A percentile compares a stretch with the other conserved stretches of the same genome.
Evolutionary conservation across 1,284 basidiomycete genomes (phyloP).

Genomic region (Puccinia coronata): DNA sequence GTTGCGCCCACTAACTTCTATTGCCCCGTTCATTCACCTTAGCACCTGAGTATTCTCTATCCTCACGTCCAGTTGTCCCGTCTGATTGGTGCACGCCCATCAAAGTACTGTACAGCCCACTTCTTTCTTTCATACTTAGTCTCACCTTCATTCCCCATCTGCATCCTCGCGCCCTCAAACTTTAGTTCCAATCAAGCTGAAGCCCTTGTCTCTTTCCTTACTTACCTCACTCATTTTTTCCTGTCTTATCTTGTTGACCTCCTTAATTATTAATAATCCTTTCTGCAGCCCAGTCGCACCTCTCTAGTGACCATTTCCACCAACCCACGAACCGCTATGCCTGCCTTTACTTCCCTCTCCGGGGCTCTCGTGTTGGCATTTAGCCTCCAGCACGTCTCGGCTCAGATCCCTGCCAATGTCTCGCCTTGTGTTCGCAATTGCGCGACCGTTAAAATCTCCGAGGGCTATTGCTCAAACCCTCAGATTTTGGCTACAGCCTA

Average conservation of each 20-base stretch:
- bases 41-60: background rate
- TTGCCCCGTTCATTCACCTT: background rate
- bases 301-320: background rate
- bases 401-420: conserved; percentile 28
- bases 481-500: conserved; percentile 17
- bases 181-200: background rate
- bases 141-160: background rate
- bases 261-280: background rate
- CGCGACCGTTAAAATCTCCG: conserved; percentile 33
- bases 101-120: conserved; percentile 1
- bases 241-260: background rate
- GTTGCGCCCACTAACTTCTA: background rate
- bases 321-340: conserved; percentile 5
- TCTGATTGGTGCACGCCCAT: background rate
- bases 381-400: conserved; percentile 16
- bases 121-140: background rate
- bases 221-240: background rate
- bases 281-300: background rate
- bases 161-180: too few species aligned
- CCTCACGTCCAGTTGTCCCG: background rate
- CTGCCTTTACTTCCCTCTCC: conserved; percentile 22
- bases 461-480: conserved; percentile 41
- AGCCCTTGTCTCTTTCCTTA: background rate
- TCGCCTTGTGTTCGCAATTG: conserved; percentile 37
- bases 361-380: conserved; percentile 5